A percentile compares a stretch with the other conserved stretches of the same genome.
These are phyloP conservation scores for Paramecium sonneborni DNA, from an alignment of 73 alveolate genomes.

Conservation along the genomic window DNA sequence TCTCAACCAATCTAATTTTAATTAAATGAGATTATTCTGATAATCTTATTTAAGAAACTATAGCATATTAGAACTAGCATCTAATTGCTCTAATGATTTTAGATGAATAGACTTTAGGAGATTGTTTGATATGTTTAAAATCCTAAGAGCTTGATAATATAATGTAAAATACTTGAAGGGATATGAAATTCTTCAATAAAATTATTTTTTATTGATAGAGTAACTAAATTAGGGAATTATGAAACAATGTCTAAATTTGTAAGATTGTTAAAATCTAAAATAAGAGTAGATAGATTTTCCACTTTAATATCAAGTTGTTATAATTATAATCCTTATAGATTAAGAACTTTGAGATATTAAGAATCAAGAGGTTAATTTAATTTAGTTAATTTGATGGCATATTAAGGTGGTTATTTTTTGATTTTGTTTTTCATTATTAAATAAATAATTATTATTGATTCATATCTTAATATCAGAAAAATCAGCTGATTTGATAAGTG, in stretches of 20 bases:
- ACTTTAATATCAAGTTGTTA: not conserved
- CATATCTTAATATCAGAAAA: slow-evolving; percentile 50
- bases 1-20: not conserved
- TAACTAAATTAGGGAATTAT: not conserved
- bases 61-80: not conserved
- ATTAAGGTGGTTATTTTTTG: not conserved
- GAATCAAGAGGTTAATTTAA: not conserved
- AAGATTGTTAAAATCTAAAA: not conserved
- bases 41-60: not conserved
- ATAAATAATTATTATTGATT: not conserved
- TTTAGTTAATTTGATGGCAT: not conserved
- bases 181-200: not conserved
- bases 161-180: not conserved
- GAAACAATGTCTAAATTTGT: not conserved
- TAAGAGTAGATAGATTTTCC: not conserved
- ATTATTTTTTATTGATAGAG: not conserved
- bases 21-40: not conserved
- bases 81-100: not conserved
- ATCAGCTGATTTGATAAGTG: slow-evolving; percentile 50
- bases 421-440: not conserved
- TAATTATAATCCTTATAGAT: not conserved
- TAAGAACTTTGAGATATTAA: not conserved
- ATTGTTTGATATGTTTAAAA: not conserved
- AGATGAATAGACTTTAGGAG: not conserved
- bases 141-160: slow-evolving; percentile 33